Percentiles rank a stretch among this genome's conserved stretches.
These are phyloP conservation scores for Termitomyces sp. DNA, from an alignment of 768 basidiomycete species.

Conservation along the genomic window DNA sequence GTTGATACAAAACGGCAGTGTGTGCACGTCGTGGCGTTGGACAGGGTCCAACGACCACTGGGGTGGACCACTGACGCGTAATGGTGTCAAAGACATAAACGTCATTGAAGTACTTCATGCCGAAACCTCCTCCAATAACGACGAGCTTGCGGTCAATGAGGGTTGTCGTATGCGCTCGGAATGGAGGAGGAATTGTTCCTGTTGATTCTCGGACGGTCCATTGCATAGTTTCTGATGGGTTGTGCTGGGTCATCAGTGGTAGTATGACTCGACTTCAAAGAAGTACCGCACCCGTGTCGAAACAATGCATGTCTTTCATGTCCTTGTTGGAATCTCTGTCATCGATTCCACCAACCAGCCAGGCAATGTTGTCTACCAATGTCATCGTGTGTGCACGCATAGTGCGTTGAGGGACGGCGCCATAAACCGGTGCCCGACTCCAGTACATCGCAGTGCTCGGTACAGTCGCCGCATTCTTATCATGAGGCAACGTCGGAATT, in stretches of 20 bases:
- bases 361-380: slow-evolving; percentile 75
- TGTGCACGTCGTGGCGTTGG: slow-evolving; percentile 83
- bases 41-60: slow-evolving; percentile 31
- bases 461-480: slow-evolving; percentile 50
- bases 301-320: slow-evolving; percentile 75
- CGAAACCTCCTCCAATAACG: slow-evolving; percentile 85
- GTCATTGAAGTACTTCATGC: slow-evolving; percentile 75
- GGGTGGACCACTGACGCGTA: slow-evolving; percentile 60
- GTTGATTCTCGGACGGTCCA: slow-evolving; percentile 76
- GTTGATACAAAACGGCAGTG: slow-evolving; percentile 68
- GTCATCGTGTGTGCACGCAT: slow-evolving; percentile 85
- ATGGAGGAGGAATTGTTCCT: slow-evolving; percentile 79
- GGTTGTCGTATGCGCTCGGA: slow-evolving; percentile 85
- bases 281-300: slow-evolving; percentile 64
- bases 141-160: slow-evolving; percentile 76
- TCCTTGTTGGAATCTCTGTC: slow-evolving; percentile 71
- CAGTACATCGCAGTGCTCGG: slow-evolving; percentile 82
- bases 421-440: slow-evolving; percentile 80
- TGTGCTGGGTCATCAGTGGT: background rate
- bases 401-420: slow-evolving; percentile 55
- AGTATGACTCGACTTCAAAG: background rate
- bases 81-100: slow-evolving; percentile 81
- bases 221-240: slow-evolving; percentile 70
- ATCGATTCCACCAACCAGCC: slow-evolving; percentile 90
- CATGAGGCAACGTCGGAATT: slow-evolving; percentile 58